Conservation (phyloP, 148 eudicot genomes). For the Polygonum maritimum region DNA sequence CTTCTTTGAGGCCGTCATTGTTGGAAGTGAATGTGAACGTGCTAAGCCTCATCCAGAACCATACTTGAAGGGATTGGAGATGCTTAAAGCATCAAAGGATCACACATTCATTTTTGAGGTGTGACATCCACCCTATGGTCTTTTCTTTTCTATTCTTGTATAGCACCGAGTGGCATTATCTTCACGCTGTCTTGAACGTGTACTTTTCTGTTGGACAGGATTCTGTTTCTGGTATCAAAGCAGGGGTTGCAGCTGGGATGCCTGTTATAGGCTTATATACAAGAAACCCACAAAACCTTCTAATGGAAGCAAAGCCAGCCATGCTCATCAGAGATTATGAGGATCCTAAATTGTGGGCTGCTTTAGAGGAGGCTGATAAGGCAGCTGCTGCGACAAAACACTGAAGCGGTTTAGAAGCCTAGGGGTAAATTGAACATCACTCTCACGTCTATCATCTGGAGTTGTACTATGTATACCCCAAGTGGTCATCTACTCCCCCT, state of each 20-base stretch:
- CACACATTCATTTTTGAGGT: slow-evolving; percentile 88
- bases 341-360: slow-evolving; percentile 81
- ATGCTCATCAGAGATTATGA: slow-evolving; percentile 67
- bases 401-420: background rate
- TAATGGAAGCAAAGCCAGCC: slow-evolving; percentile 64
- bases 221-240: slow-evolving; percentile 85
- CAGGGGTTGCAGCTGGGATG: slow-evolving; percentile 96
- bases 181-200: background rate
- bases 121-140: background rate
- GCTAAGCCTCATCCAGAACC: slow-evolving; percentile 91
- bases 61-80: slow-evolving; percentile 68
- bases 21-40: slow-evolving; percentile 82
- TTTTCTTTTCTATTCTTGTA: background rate
- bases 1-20: slow-evolving; percentile 57
- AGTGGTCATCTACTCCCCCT: background rate
- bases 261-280: slow-evolving; percentile 77
- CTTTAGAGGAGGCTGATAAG: slow-evolving; percentile 57
- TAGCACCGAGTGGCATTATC: background rate
- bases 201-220: slow-evolving; percentile 32
- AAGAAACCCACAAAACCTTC: slow-evolving; percentile 55
- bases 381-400: background rate
- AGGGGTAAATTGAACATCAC: background rate
- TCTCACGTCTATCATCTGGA: background rate
- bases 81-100: slow-evolving; percentile 58
- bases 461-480: background rate